Percentiles rank a stretch among this genome's conserved stretches.
phyloP scores from a whole-genome alignment of 768 basidiomycete genomes.

The Dentipellis sp. region DNA sequence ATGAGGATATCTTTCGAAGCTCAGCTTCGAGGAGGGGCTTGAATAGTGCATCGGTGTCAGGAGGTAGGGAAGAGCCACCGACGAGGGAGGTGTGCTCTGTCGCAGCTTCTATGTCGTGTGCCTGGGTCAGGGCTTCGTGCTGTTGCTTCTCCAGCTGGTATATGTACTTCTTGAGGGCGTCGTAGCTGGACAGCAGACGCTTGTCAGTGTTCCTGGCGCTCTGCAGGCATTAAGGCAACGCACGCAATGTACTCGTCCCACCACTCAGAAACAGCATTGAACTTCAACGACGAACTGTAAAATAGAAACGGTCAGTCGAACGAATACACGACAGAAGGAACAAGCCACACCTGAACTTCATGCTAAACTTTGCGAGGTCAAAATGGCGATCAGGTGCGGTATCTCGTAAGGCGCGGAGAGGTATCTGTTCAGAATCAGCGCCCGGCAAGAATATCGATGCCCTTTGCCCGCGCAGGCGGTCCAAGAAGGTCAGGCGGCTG shows the following conservation, averaged over 20 bases:
- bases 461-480: neutral
- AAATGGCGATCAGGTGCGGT: neutral
- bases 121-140: slow-evolving; percentile 29
- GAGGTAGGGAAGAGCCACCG: slow-evolving; percentile 24
- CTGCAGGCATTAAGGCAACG: slow-evolving; percentile 20
- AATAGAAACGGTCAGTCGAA: neutral
- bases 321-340: neutral
- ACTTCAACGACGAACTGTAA: slow-evolving; percentile 72
- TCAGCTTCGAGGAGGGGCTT: slow-evolving; percentile 72
- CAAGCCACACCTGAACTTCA: slow-evolving; percentile 51
- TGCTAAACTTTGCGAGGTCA: slow-evolving; percentile 18
- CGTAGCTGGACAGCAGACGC: slow-evolving; percentile 46
- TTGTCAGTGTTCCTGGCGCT: neutral
- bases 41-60: slow-evolving; percentile 50
- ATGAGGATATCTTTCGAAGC: slow-evolving; percentile 66
- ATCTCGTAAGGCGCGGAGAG: slow-evolving; percentile 1
- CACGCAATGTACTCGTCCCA: slow-evolving; percentile 88
- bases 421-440: slow-evolving; percentile 5
- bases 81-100: slow-evolving; percentile 49
- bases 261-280: slow-evolving; percentile 89
- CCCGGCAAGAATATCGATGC: neutral
- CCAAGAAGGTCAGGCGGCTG: neutral
- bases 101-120: slow-evolving; percentile 53
- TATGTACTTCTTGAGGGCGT: slow-evolving; percentile 73
- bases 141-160: slow-evolving; percentile 82